Base-by-base conservation (phyloP, 2,329 filamentous ascomycete species). In the Pseudogymnoascus sp. region DNA sequence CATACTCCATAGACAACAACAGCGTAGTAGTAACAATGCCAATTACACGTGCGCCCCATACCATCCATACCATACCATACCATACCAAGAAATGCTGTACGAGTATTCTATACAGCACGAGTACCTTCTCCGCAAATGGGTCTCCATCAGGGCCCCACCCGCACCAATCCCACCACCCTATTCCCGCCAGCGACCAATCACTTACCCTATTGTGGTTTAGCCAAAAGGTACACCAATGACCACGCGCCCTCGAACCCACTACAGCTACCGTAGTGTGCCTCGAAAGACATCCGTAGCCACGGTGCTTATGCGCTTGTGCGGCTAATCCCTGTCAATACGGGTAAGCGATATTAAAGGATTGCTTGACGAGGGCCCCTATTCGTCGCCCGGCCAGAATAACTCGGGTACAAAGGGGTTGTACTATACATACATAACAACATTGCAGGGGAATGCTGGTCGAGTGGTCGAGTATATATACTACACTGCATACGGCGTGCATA, bases 271-370 rank as follows among this genome's bases (percentile, higher is more conserved):
- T 53, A 53, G 47, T 26, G 47, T 31, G 26, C 47, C 23, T 53
- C 47, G 21, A 42, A 47, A 42, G 17, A 6, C 15, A 13, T 11
- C 17, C 10, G 38, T 31, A 31, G 28, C 10, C 9, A n/a, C n/a
- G n/a, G n/a, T n/a, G n/a, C n/a, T 33, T 31, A 8, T 40, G 36
- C n/a, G 9, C 7, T 40, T 19, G 2, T 10, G 40, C 19, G 10
- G 23, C 47, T 6, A 3, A 53, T 53, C 47, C 47, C 28, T 31
- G 47, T 13, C n/a, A 7, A 33, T 33, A 33, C n/a, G 47, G 28
- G 26, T 57, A 57, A 57, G 47, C 47, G 47, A 57, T 33, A 57
- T 57, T 57, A 57, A 57, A 57, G 47, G 47, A 57, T 57, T 33
- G 26, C n/a, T 33, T 9, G 15, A 19, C 19, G 7, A 19, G 10